Evolutionary conservation across 2,329 filamentous ascomycete genomes (phyloP), one percentile per base, ranked within the genome.

Genomic region (Diplocarpon mali): DNA sequence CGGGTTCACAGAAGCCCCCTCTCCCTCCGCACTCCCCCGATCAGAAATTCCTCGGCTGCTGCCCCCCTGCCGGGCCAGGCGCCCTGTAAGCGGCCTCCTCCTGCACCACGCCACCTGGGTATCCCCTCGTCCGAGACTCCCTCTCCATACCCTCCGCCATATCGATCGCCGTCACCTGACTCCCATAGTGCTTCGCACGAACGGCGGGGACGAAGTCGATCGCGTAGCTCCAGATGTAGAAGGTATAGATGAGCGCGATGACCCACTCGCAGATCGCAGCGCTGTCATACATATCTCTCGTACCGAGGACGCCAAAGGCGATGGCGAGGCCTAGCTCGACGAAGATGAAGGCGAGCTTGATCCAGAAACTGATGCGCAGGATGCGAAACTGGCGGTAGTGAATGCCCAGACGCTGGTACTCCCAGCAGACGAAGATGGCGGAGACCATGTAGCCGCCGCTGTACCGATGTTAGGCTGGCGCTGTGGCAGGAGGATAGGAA

Each of bases 391-490:
- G 69, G 52, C 81, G 81, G 67, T 89, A 85, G 61, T 82, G 81
- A 44, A 82, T 78, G n/a, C 87, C 86, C 2, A 95, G 73, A 2
- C 84, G 80, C 58, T 90, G 82, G 64, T 93, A 95, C 63, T 95
- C 87, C 68, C 76, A 79, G 68, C 88, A 95, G 53, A 89, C 82
- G 64, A 88, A 89, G 55, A 95, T 73, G 45, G 89, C 89, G 8
- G 82, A 86, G 44, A 94, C 60, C 46, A 94, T 68, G 62, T 93
- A 95, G 27, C 86, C 90, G 12, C 65, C 78, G 62, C 44, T 46
- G n/a, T 36, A 35, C 39, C 10, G 27, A 10, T 8, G 12, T 5
- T 11, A 7, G 16, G 16, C 20, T 7, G 2, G 16, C 16, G 30
- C n/a, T 3, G 11, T 3, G 30, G n/a, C n/a, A 9, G 30, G 30